Conservation (phyloP, 257 asterid species). For the Ehretia macrophylla region DNA sequence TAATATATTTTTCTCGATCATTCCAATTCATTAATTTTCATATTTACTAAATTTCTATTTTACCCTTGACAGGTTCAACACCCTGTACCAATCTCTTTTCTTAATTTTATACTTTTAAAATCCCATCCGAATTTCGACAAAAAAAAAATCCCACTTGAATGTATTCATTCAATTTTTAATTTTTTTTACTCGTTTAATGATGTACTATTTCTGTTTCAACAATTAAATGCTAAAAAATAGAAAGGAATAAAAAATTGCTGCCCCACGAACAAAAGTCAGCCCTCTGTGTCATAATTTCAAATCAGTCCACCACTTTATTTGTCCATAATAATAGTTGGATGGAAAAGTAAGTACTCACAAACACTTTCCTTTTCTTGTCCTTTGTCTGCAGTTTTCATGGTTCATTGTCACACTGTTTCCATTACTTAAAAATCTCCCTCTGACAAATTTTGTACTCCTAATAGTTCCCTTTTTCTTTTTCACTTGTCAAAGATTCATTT, state of each 20-base stretch:
- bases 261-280: constrained; percentile 50
- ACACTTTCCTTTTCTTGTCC: constrained; percentile 20
- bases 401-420: constrained; percentile 28
- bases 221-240: not conserved
- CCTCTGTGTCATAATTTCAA: constrained; percentile 60
- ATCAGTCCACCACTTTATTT: constrained; percentile 36
- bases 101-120: no score
- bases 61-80: no score
- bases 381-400: constrained; percentile 14
- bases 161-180: no score
- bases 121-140: no score
- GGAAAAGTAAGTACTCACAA: not conserved
- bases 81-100: no score
- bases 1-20: no score
- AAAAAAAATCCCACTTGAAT: no score
- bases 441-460: constrained; percentile 15
- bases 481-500: constrained; percentile 13
- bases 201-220: no score
- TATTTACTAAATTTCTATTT: no score
- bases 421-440: constrained; percentile 18
- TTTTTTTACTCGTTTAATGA: no score
- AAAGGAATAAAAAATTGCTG: not conserved
- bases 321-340: constrained; percentile 12
- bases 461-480: not conserved
- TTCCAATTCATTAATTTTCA: no score